Evolutionary conservation across 2,329 filamentous ascomycete species (phyloP), one percentile per base, ranked within the genome.

Genomic region (Microsporum ferrugineum): DNA sequence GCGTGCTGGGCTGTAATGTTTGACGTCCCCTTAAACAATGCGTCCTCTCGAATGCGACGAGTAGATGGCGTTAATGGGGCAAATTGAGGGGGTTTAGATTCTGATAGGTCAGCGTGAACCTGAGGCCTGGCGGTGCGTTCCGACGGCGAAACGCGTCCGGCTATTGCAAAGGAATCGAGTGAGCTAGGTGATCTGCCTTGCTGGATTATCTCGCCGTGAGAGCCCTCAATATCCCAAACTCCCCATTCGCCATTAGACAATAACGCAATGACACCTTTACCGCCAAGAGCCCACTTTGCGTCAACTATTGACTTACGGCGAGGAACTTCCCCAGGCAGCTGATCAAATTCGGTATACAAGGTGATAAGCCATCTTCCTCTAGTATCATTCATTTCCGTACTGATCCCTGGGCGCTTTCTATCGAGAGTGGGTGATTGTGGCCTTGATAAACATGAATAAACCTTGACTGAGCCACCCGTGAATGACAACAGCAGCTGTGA

Each of bases 401-500:
- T 72, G 34, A 66, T 70, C 33, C 69, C 69, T 12, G 71, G 66
- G 2, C 64, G 66, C 10, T 71, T 70, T 2, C 69, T 66, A 23
- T 71, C 69, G 4, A 71, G 67, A 5, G 64, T 62, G 14, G 67
- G 55, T 55, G 66, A 72, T 5, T 65, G 65, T 14, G 64, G 61
- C 47, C 68, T 72, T 27, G 65, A 68, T 36, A 83, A 77, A 31
- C 79, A 80, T 59, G 84, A 80, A 66, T 82, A 84, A 12, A 86
- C 74, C 59, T 83, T 82, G 33, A 83, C 80, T 47, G 75, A 77
- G 4, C 83, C 82, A n/a, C 74, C 76, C 1, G 76, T 69, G 61
- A 84, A 82, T 1, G 78, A 75, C 5, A 86, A 72, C 6, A 86
- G 74, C 8, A 86, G 69, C 51, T 79, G 78, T 0, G 80, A 78